Base-by-base conservation (phyloP, 495 filamentous ascomycete species). In the Penicillium tannophilum region DNA sequence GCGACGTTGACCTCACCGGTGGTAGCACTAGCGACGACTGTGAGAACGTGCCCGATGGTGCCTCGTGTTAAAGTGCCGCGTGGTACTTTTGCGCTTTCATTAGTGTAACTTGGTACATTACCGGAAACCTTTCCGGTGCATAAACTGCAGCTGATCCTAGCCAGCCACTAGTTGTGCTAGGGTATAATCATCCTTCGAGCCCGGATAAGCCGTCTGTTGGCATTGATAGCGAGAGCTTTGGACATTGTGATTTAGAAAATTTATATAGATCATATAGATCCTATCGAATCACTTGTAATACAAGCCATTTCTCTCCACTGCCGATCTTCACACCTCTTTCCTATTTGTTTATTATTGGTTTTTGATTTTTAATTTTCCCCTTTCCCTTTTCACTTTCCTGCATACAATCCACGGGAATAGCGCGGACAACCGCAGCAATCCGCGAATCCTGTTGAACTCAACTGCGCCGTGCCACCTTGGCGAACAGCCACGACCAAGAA, bases 21-120 rank as follows among this genome's bases (percentile, higher is more conserved):
- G 82, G 82, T 36, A 72, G 75, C 52, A 76, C 56, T 3, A 75
- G 71, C 62, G 63, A 59, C 17, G 64, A 63, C 33, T 83, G 80
- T 55, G 49, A 67, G 64, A 75, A 76, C 54, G 62, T 78, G 33
- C 79, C 79, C 24, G 41, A 33, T 0, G 50, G 31, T 23, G 50
- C 50, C 12, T 52, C 50, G 17, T 52, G 50, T 30, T 39, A 52
- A 11, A 41, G 19, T 10, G 5, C 10, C 23, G 33, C 11, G 16
- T 24, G 33, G 17, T 41, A 41, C 39, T 41, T 41, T 41, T 41
- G 39, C 39, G 16, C 16, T 41, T 17, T 0, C n/a, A 6, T 17
- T 41, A 3, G 16, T 41, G 14, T 2, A 17, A 41, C 6, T 41
- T 41, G 39, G 39, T 41, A n/a, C 16, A 16, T 41, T 36, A 3